Evolutionary conservation across 2,329 filamentous ascomycete genomes (phyloP).

Genomic region (Ophiostoma sp.): DNA sequence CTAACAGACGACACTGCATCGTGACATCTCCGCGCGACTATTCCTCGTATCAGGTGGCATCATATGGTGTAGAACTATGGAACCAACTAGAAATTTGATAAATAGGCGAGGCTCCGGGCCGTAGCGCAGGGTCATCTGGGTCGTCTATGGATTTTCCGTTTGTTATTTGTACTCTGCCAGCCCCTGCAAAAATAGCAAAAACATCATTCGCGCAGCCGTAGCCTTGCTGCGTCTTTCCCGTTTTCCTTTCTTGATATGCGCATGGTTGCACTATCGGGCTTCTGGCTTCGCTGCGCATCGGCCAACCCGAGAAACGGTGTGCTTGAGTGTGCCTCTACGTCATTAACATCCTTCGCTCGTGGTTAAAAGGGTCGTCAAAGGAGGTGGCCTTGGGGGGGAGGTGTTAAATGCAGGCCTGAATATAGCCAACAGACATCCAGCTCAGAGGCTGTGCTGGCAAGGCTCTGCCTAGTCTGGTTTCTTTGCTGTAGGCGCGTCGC

Average conservation of each 20-base stretch:
- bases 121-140: background rate
- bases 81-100: background rate
- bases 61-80: too few species aligned
- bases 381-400: too few species aligned
- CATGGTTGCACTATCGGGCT: too few species aligned
- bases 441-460: background rate
- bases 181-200: too few species aligned
- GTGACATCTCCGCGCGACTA: background rate
- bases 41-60: too few species aligned
- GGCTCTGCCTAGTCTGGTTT: background rate
- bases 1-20: background rate
- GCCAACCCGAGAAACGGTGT: background rate
- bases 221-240: too few species aligned
- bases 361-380: too few species aligned
- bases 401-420: too few species aligned
- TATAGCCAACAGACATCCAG: background rate
- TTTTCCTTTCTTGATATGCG: too few species aligned
- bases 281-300: background rate
- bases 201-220: too few species aligned
- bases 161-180: too few species aligned
- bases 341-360: too few species aligned
- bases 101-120: background rate
- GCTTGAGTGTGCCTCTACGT: background rate
- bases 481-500: background rate
- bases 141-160: background rate